phyloP scores from a whole-genome alignment of 805 yeast genomes.

The Phaffomyces antillensis region DNA sequence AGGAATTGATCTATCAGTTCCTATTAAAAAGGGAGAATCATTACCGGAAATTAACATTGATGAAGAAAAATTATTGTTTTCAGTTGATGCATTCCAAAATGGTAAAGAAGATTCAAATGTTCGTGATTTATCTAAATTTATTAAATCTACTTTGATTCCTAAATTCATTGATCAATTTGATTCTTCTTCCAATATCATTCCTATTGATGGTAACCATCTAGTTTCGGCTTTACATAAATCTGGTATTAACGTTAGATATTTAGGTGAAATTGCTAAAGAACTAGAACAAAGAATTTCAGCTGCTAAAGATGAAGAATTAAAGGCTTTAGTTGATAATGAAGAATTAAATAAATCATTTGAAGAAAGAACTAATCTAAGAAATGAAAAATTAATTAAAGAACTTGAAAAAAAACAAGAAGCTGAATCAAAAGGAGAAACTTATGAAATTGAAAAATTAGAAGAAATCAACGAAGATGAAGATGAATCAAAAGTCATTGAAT shows the following conservation, averaged over 20 bases:
- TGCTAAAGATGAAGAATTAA: conserved; percentile 22
- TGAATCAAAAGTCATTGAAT: conserved; percentile 9
- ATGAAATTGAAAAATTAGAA: conserved; percentile 6
- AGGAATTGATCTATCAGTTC: conserved; percentile 17
- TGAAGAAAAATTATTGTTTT: conserved; percentile 35
- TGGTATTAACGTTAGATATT: conserved; percentile 87
- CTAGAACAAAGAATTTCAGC: conserved; percentile 23
- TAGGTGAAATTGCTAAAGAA: conserved; percentile 52
- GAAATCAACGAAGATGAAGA: conserved; percentile 17
- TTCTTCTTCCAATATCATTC: conserved; percentile 44
- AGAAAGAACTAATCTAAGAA: conserved; percentile 12
- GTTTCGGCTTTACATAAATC: conserved; percentile 59
- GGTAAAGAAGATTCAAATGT: conserved; percentile 44
- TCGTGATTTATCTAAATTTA: conserved; percentile 59
- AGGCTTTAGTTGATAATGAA: conserved; percentile 11
- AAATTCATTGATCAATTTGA: conserved; percentile 44
- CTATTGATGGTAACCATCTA: conserved; percentile 78
- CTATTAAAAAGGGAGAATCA: conserved; percentile 26
- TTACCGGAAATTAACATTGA: conserved; percentile 48
- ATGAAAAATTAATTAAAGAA: conserved; percentile 14
- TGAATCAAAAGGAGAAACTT: conserved; percentile 17
- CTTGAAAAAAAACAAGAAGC: conserved; percentile 19
- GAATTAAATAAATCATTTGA: conserved; percentile 16
- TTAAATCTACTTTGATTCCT: conserved; percentile 53
- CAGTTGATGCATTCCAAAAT: conserved; percentile 54